phyloP scores from a whole-genome alignment of 2,329 filamentous ascomycete genomes.

The Xylaria sp. region DNA sequence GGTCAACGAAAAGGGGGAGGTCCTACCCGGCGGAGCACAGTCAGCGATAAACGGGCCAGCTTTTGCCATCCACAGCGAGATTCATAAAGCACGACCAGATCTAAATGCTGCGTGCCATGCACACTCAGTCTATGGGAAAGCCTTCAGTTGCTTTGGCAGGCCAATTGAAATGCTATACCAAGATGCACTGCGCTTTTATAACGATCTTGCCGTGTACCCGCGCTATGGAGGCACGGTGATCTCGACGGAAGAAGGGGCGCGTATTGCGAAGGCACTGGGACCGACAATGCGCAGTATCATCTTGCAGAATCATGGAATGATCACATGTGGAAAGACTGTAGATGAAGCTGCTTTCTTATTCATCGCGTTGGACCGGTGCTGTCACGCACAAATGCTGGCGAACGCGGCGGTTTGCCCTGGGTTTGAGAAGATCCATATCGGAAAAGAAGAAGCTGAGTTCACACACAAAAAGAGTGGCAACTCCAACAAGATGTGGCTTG shows the following conservation, averaged over 20 bases:
- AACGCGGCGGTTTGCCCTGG: conserved; percentile 1
- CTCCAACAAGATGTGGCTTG: background rate
- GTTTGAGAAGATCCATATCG: background rate
- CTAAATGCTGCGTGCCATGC: background rate
- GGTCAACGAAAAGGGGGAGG: background rate
- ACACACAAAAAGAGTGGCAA: background rate
- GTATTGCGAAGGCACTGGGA: background rate
- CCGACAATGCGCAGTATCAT: conserved; percentile 1
- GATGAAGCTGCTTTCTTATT: conserved; percentile 3
- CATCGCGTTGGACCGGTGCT: conserved; percentile 1
- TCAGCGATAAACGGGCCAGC: background rate
- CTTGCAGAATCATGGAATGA: background rate
- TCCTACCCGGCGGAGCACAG: background rate
- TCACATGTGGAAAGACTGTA: background rate
- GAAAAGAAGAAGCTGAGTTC: background rate
- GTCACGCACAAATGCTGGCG: background rate
- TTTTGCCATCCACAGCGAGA: conserved; percentile 3
- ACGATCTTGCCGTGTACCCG: background rate
- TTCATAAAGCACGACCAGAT: conserved; percentile 2
- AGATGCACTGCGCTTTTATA: background rate
- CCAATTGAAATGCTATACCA: background rate
- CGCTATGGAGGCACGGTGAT: background rate
- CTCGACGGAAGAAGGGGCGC: background rate
- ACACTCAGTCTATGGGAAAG: background rate
- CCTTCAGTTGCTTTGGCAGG: background rate